A percentile compares a stretch with the other conserved stretches of the same genome.
phyloP scores from a whole-genome alignment of 2,329 filamentous ascomycete species.

The Aspergillus costaricaensis region DNA sequence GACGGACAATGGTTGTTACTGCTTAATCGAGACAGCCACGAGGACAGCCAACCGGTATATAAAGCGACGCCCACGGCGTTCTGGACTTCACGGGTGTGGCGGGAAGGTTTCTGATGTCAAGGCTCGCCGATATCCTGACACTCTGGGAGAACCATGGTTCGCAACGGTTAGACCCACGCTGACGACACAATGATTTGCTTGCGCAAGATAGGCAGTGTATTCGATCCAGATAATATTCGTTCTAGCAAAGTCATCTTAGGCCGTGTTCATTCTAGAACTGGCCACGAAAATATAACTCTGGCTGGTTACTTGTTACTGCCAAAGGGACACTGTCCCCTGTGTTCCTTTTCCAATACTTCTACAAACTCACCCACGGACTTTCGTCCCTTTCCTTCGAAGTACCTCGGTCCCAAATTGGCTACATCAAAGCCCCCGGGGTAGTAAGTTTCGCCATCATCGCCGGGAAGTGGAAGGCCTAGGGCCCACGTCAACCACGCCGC shows the following conservation, averaged over 20 bases:
- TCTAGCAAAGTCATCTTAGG: not conserved
- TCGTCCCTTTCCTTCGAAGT: slow-evolving; percentile 54
- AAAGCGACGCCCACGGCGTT: not conserved
- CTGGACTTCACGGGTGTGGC: not conserved
- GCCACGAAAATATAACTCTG: not conserved
- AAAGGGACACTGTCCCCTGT: slow-evolving; percentile 52
- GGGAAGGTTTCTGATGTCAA: slow-evolving; percentile 3
- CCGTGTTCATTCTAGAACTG: not conserved
- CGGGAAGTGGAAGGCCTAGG: slow-evolving; percentile 43
- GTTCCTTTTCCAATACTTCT: slow-evolving; percentile 48
- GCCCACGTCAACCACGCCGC: slow-evolving; percentile 47
- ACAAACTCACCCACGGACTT: slow-evolving; percentile 28
- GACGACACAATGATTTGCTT: not conserved
- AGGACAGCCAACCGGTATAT: not conserved
- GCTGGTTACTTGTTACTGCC: not conserved
- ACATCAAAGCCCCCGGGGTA: slow-evolving; percentile 52
- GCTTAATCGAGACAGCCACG: too few relatives aligned
- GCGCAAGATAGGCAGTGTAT: not conserved
- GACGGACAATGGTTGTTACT: too few relatives aligned
- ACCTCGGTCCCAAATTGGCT: slow-evolving; percentile 63
- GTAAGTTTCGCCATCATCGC: slow-evolving; percentile 50
- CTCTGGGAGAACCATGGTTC: not conserved
- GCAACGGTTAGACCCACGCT: not conserved
- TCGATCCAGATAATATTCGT: not conserved
- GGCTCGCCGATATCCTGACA: not conserved